phyloP scores from a whole-genome alignment of 164 flowering plant species.

The Piper betle region DNA sequence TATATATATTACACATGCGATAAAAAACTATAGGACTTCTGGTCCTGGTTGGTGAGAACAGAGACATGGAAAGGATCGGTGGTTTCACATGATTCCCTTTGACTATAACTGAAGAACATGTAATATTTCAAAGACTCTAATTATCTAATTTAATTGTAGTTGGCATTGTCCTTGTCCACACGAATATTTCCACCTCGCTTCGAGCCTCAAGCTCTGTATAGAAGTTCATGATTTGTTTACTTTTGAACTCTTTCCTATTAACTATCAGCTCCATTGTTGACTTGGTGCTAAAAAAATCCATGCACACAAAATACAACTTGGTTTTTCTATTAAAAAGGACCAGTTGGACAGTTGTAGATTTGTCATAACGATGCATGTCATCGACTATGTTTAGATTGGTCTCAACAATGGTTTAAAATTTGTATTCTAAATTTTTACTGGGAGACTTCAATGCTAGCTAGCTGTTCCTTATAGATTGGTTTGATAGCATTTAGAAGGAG shows the following conservation, averaged over 20 bases:
- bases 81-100: too few relatives aligned
- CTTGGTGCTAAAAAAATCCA: too few relatives aligned
- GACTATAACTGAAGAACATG: background rate
- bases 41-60: background rate
- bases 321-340: too few relatives aligned
- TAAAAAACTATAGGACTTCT: background rate
- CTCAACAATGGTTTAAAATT: background rate
- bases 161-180: background rate
- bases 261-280: background rate
- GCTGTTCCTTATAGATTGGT: background rate
- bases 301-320: too few relatives aligned
- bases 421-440: background rate
- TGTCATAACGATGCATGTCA: too few relatives aligned
- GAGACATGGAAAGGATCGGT: too few relatives aligned
- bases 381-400: background rate
- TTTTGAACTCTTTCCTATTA: background rate
- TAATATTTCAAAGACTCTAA: too few relatives aligned
- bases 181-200: background rate
- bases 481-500: background rate
- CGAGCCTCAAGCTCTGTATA: conserved; percentile 9
- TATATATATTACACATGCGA: background rate
- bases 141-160: background rate
- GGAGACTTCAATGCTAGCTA: background rate
- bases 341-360: too few relatives aligned
- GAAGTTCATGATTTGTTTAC: too few relatives aligned